Conservation (phyloP, 257 asterid genomes). For the Galeopsis tetrahit region DNA sequence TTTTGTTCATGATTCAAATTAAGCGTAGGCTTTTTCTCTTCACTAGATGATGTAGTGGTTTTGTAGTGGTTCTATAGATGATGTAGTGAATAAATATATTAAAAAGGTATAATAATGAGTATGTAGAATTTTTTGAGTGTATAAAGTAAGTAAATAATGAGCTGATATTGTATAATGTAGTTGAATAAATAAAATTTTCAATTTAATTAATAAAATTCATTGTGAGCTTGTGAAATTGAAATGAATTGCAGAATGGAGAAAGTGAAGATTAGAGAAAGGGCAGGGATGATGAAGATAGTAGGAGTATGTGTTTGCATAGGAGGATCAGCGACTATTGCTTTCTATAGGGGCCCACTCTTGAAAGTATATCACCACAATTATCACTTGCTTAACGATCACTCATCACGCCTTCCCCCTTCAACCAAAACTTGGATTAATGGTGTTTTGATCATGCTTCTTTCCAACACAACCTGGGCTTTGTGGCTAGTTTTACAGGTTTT, state of each 20-base stretch:
- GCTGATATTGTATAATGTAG: too few relatives aligned
- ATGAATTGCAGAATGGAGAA: constrained; percentile 64
- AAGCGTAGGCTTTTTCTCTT: too few relatives aligned
- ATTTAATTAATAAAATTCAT: too few relatives aligned
- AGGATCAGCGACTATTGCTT: constrained; percentile 78
- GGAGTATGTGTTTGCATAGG: constrained; percentile 65
- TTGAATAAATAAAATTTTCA: too few relatives aligned
- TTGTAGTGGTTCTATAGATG: too few relatives aligned
- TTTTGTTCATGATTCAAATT: too few relatives aligned
- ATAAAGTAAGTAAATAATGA: too few relatives aligned
- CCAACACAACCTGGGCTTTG: constrained; percentile 67
- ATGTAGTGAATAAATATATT: too few relatives aligned
- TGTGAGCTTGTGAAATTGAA: too few relatives aligned
- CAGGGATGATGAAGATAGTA: constrained; percentile 60
- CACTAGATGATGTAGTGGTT: too few relatives aligned
- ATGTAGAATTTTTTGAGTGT: too few relatives aligned
- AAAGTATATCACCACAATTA: constrained; percentile 50
- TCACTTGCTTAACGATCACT: constrained; percentile 45
- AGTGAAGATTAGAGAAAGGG: constrained; percentile 48
- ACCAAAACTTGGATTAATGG: constrained; percentile 67
- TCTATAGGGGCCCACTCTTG: constrained; percentile 65
- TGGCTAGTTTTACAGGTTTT: constrained; percentile 85
- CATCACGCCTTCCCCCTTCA: constrained; percentile 41
- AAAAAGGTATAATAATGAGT: too few relatives aligned
- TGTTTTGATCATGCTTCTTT: constrained; percentile 68